Base-by-base conservation (phyloP, 805 yeast species). In the Komagataella mondaviorum region DNA sequence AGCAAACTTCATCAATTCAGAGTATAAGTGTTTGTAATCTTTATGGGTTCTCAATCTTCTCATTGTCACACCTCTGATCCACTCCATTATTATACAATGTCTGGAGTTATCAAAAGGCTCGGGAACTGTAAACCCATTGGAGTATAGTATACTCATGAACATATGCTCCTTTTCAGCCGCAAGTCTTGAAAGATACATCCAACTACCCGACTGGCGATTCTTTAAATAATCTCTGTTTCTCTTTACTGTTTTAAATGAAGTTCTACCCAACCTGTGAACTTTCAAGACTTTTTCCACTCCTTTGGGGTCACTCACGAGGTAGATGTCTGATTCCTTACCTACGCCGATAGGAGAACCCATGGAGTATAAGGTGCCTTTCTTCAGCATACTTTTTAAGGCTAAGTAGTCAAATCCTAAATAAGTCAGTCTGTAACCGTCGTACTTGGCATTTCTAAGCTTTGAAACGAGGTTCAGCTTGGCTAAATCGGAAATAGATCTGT, bases 251-350 rank as follows among this genome's bases (percentile, higher is more conserved):
- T 85, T 79, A 69, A 93, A 93, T 4, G 97, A 89, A 1, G 91
- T 86, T 63, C 99, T 80, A 39, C 99, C 99, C 53, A 93, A 72
- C 57, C 99, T 77, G 67, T 90, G 97, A 44, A 93, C 84, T 65
- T 93, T 93, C 62, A 93, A 68, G 16, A 90, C 96, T 51, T 79
- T 77, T n/a, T 62, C 59, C 17, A 55, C 56, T 0, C 91, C 93
- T 18, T 75, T 62, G 10, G 74, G 70, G 60, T 85, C 90, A 52
- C 83, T 81, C 1, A 86, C 90, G 10, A 90, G 76, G 65, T 85
- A 88, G 60, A 93, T 90, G 69, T 93, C 99, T 2, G 97, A 89
- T 67, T 93, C 99, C 63, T 93, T 93, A 60, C 99, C 99, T 50
- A 93, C 96, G 54, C 98, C 99, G 58, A 91, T 89, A 7, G 85